Evolutionary conservation across 768 basidiomycete genomes (phyloP).

Genomic region (Clitopilus hobsonii): DNA sequence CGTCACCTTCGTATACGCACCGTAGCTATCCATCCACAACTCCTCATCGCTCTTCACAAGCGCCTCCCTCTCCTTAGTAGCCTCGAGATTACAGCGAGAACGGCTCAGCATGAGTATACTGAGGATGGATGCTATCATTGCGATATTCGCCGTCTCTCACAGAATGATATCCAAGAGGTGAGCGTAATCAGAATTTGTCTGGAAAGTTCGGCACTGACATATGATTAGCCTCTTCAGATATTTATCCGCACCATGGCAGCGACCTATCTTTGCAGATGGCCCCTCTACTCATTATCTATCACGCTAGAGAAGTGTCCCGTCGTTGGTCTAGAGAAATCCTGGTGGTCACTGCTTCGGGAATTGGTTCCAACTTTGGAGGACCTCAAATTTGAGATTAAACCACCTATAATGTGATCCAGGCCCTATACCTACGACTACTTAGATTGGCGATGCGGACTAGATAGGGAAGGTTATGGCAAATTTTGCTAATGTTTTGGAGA

Average conservation of each 20-base stretch:
- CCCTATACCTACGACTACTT: not conserved
- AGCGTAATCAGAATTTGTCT: not conserved
- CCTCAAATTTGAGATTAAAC: not conserved
- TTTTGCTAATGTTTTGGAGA: too few species aligned
- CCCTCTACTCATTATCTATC: not conserved
- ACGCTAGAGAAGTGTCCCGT: not conserved
- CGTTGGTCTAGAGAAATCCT: not conserved
- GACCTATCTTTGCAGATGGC: not conserved
- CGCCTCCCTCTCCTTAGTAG: not conserved
- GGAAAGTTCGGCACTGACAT: not conserved
- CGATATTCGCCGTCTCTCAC: not conserved
- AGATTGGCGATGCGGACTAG: too few species aligned
- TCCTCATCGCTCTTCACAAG: not conserved
- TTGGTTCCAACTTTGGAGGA: not conserved
- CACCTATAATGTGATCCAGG: not conserved
- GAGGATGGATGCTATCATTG: not conserved
- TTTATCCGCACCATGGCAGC: not conserved
- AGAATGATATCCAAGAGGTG: not conserved
- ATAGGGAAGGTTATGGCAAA: too few species aligned
- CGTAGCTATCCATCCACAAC: not conserved
- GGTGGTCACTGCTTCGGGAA: not conserved
- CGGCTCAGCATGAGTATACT: not conserved
- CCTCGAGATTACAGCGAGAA: not conserved
- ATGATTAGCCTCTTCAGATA: not conserved
- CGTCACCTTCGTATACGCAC: not conserved